Evolutionary conservation across 345 rosid genomes (phyloP).

Genomic region (Toxicodendron radicans): DNA sequence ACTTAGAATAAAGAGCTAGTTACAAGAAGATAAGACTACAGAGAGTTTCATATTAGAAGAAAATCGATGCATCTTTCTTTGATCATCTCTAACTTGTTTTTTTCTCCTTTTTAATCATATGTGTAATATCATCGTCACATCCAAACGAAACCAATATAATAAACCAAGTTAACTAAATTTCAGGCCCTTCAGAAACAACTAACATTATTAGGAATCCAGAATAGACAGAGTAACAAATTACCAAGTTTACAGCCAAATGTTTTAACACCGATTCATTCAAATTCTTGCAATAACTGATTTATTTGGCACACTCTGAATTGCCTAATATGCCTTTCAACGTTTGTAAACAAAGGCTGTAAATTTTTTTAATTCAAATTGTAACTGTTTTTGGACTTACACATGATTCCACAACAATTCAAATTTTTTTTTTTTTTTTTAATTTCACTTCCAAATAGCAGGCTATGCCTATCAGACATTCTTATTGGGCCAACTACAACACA

Average conservation of each 20-base stretch:
- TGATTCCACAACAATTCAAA: neutral
- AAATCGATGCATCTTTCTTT: neutral
- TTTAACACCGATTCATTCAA: neutral
- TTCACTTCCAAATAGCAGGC: neutral
- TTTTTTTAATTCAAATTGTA: no score
- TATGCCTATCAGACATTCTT: neutral
- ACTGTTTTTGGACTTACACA: neutral
- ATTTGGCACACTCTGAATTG: neutral
- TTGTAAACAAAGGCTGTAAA: neutral
- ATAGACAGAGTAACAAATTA: neutral
- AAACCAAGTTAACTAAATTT: neutral
- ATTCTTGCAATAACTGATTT: neutral
- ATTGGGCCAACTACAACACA: neutral
- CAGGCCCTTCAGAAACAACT: neutral
- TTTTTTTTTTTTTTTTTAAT: neutral
- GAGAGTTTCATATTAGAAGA: no score
- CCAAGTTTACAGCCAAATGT: neutral
- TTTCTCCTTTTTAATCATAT: neutral
- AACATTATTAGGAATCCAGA: neutral
- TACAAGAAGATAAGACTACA: no score
- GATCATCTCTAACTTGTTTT: no score
- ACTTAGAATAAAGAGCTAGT: no score
- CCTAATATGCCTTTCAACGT: neutral
- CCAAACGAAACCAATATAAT: conserved; percentile 7
- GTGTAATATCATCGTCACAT: neutral